Evolutionary conservation across 129 eudicot species (phyloP).

Genomic region (Scalesia atractyloides): DNA sequence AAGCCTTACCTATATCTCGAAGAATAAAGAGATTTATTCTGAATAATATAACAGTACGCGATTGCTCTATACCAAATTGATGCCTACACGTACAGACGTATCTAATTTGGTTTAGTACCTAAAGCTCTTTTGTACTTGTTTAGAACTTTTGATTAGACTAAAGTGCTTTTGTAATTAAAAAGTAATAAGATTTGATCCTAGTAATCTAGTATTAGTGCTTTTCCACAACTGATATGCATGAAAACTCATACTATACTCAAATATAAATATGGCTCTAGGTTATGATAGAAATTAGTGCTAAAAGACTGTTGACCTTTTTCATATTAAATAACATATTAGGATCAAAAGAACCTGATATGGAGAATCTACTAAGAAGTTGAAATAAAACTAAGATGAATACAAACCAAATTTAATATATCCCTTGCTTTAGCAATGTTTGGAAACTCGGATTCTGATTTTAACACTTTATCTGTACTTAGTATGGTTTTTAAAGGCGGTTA

Average conservation of each 20-base stretch:
- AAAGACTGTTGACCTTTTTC: constrained; percentile 19
- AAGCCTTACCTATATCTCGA: too few species aligned
- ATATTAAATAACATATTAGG: constrained; percentile 8
- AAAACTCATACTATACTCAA: constrained; percentile 6
- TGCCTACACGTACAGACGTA: constrained; percentile 27
- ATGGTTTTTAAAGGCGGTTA: too few species aligned
- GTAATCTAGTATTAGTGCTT: constrained; percentile 25
- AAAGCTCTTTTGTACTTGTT: constrained; percentile 21
- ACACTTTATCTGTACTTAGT: too few species aligned
- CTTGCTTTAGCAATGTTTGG: too few species aligned
- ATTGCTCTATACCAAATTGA: too few species aligned
- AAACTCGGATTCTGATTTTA: too few species aligned
- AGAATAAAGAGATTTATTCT: too few species aligned
- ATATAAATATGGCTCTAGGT: constrained; percentile 7
- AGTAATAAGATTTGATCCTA: constrained; percentile 7
- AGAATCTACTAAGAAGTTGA: too few species aligned
- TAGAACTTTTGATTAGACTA: constrained; percentile 23
- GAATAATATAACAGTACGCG: too few species aligned
- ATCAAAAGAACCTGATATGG: neutral
- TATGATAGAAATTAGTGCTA: constrained; percentile 18
- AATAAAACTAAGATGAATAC: too few species aligned
- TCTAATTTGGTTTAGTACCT: neutral
- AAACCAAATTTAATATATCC: too few species aligned
- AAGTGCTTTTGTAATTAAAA: constrained; percentile 13
- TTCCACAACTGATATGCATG: constrained; percentile 42